Evolutionary conservation across 1,284 basidiomycete species (phyloP), one percentile per base, ranked within the genome.

Genomic region (Pseudozyma thailandica): DNA sequence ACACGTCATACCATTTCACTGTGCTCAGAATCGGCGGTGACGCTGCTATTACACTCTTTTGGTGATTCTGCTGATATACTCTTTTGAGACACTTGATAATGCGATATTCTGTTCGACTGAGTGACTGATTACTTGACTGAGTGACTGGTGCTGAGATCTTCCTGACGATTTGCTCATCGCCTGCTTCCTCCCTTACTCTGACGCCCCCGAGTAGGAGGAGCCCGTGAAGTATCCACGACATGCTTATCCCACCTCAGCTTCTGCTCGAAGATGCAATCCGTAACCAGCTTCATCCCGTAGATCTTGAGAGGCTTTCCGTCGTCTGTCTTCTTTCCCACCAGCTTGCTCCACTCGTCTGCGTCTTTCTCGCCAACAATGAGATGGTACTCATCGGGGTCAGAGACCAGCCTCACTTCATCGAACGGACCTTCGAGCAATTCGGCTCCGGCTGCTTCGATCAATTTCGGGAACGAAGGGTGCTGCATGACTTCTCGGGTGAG

Each of bases 231-330:
- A 21, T 61, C 58, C 26, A 71, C 47, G 33, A 51, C 20, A 16
- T 71, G 56, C 10, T 44, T 49, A 43, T 64, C 68, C 68, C 68
- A 71, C 15, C 57, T 26, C 37, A 53, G 57, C 53, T 54, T 52
- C 48, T 71, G 68, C 15, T 60, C 53, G 37, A 71, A 61, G 21
- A 71, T 53, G 50, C 57, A 55, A 21, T 65, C 61, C 13, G 61
- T 60, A 9, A 71, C 42, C 6, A 71, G 54, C 43, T 65, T 51
- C 38, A 61, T 57, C 61, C 50, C 57, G 43, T 53, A 71, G 26
- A 71, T 21, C 41, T 44, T 50, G 23, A 71, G 35, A 21, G 57
- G 57, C n/a, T 65, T 46, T 10, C 53, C 61, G 4, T 45, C 27
- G 21, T 21, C n/a, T 4, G 50, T 57, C 3, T 49, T 25, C 6